A percentile compares a stretch with the other conserved stretches of the same genome.
These are phyloP conservation scores for Sequoia sempervirens DNA, from an alignment of 75 land plant species.

Conservation along the genomic window DNA sequence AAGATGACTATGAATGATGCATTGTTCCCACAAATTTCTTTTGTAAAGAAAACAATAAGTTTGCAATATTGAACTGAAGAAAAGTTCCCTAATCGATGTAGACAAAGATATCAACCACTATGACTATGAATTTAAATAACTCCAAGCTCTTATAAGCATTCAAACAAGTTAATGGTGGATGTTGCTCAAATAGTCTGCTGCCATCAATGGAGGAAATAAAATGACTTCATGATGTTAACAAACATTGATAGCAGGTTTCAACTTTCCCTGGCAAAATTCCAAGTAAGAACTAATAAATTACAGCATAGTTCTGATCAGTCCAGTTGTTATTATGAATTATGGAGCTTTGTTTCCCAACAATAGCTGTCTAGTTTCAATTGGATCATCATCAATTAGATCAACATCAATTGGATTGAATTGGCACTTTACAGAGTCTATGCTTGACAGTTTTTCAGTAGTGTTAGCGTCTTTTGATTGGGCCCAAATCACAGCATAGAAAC, in stretches of 20 bases:
- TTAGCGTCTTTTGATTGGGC: constrained; percentile 30
- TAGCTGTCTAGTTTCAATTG: constrained; percentile 2
- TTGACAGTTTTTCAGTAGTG: constrained; percentile 6
- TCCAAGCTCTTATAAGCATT: too few species aligned
- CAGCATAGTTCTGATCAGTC: neutral
- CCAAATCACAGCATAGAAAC: constrained; percentile 40
- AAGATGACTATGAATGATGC: too few species aligned
- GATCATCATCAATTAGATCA: neutral
- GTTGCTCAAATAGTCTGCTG: neutral
- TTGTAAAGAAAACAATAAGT: too few species aligned
- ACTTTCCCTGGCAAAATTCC: neutral
- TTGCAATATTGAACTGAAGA: too few species aligned
- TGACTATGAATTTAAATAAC: too few species aligned
- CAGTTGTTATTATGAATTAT: neutral
- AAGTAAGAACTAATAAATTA: neutral
- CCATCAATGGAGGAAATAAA: neutral
- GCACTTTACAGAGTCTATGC: neutral
- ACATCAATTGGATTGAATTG: neutral
- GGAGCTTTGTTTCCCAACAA: constrained; percentile 1
- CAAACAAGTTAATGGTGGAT: too few species aligned
- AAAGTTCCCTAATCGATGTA: too few species aligned
- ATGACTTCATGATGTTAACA: neutral
- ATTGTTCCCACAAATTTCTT: too few species aligned
- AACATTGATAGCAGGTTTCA: neutral
- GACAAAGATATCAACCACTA: too few species aligned